Base-by-base conservation (phyloP, 768 basidiomycete genomes). In the Termitomyces sp. region DNA sequence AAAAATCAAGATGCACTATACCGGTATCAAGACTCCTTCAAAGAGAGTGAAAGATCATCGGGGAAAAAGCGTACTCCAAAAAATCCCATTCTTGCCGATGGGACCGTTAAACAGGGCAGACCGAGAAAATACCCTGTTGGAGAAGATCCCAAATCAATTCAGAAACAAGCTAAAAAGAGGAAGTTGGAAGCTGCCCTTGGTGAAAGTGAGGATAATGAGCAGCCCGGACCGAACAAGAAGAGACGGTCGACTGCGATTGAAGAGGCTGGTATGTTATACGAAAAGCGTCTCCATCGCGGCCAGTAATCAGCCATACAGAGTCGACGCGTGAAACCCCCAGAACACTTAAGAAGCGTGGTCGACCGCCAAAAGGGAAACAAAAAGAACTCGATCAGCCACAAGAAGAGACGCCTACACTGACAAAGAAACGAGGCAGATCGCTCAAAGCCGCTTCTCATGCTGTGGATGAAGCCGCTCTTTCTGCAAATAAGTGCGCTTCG, bases 81-180 rank as follows among this genome's bases (percentile, higher is more conserved):
- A 65, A 82, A 82, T 58, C 80, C 80, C 10, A 68, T 82, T 22
- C 67, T 82, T 18, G 68, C 78, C 24, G 77, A 80, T 65, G 81
- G 80, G 20, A 71, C 71, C 35, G 74, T 79, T 52, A 89, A 87
- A 67, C 79, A 79, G 63, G 85, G 84, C 24, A 72, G 83, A 36
- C 81, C 88, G 43, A 74, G 77, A 55, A 88, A 82, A 62, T 60
- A 65, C 44, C 62, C 60, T 24, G 45, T 60, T 40, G 62, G 63
- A 32, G 65, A 60, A 44, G 61, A 62, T 16, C 63, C 60, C 45
- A 61, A 57, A 38, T 59, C 64, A 6, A 53, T 54, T 41, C 62
- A 57, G 32, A 61, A 63, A 41, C 38, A 40, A 26, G 52, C 28
- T 8, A 28, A 30, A 46, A 65, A 67, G 45, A 63, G 44, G 62